Conservation (phyloP, 2,329 filamentous ascomycete species). For the Aspergillus costaricaensis region DNA sequence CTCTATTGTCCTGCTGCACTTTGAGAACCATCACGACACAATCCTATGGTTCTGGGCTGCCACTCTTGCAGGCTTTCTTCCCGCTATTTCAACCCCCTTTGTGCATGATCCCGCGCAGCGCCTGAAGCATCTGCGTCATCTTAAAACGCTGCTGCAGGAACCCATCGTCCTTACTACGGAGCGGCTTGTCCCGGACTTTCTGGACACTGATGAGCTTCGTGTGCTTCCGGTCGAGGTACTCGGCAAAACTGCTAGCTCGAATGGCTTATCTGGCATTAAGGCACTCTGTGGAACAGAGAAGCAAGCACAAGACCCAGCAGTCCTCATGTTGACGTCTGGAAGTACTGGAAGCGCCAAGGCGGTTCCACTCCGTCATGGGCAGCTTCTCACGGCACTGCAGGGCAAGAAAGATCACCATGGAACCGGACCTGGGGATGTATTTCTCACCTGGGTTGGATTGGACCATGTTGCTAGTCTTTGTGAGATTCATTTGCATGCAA, state of each 20-base stretch:
- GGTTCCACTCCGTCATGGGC: slow-evolving; percentile 45
- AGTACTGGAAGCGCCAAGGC: slow-evolving; percentile 57
- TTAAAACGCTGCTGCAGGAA: not conserved
- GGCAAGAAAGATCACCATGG: slow-evolving; percentile 37
- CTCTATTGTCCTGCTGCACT: not conserved
- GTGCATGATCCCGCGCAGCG: slow-evolving; percentile 1
- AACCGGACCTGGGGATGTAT: slow-evolving; percentile 34
- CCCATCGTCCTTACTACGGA: slow-evolving; percentile 1
- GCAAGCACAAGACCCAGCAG: slow-evolving; percentile 28
- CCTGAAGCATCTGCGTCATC: slow-evolving; percentile 6
- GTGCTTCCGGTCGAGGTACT: not conserved
- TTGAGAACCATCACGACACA: not conserved
- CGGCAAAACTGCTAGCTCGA: not conserved
- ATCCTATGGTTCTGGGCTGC: slow-evolving; percentile 4
- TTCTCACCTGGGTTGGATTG: slow-evolving; percentile 54
- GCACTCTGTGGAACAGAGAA: not conserved
- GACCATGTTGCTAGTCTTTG: slow-evolving; percentile 57
- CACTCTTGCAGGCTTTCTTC: not conserved
- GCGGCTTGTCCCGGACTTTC: not conserved
- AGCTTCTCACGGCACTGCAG: slow-evolving; percentile 8
- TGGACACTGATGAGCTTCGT: not conserved
- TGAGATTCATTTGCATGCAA: slow-evolving; percentile 53
- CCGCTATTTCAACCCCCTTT: slow-evolving; percentile 4
- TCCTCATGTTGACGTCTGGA: slow-evolving; percentile 57
- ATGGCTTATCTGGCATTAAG: not conserved